Conservation (phyloP, 2,329 filamentous ascomycete species). For the Botrytis galanthina region DNA sequence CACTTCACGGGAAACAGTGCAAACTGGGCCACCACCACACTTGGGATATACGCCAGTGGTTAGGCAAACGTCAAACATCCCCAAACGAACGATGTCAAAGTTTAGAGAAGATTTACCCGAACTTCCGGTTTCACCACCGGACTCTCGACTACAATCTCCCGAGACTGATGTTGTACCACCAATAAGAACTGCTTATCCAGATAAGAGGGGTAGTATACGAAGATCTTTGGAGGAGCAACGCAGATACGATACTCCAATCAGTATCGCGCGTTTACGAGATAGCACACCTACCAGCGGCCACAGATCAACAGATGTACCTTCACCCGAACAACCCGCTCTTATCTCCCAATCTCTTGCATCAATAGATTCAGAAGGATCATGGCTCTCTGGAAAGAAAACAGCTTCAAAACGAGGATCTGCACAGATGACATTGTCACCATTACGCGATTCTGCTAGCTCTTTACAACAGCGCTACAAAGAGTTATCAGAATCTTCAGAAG, state of each 20-base stretch:
- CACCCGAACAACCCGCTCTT: conserved; percentile 50
- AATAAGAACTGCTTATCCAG: conserved; percentile 35
- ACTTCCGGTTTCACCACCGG: conserved; percentile 78
- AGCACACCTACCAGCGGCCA: conserved; percentile 48
- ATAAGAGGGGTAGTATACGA: conserved; percentile 30
- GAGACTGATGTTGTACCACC: conserved; percentile 53
- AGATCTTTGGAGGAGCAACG: conserved; percentile 39
- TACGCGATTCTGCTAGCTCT: conserved; percentile 44
- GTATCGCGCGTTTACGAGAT: conserved; percentile 41
- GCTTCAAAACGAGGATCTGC: conserved; percentile 49
- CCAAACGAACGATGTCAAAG: conserved; percentile 81
- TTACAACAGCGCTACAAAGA: conserved; percentile 48
- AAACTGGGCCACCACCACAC: conserved; percentile 36
- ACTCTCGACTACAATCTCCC: conserved; percentile 76
- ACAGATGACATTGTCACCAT: conserved; percentile 43
- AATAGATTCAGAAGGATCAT: conserved; percentile 92
- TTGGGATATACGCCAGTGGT: conserved; percentile 32
- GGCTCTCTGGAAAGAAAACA: conserved; percentile 74
- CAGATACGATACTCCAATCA: conserved; percentile 50
- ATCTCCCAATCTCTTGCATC: conserved; percentile 86
- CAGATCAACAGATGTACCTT: conserved; percentile 44
- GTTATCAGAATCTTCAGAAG: conserved; percentile 61
- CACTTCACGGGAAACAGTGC: conserved; percentile 84
- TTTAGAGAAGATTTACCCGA: conserved; percentile 93
- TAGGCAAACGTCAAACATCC: conserved; percentile 44